Conservation (phyloP, 345 rosid species). For the Luvunga scandens region DNA sequence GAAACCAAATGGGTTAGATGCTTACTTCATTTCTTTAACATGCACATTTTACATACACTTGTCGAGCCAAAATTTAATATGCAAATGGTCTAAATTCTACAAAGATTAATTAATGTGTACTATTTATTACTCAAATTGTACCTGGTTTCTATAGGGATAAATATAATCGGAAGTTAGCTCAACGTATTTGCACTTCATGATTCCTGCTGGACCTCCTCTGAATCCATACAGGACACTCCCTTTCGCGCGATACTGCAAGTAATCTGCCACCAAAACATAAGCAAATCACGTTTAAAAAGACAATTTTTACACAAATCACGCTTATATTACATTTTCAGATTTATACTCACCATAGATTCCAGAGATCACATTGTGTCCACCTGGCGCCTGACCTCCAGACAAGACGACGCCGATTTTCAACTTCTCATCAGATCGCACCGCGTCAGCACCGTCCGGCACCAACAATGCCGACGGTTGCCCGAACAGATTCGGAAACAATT, state of each 20-base stretch:
- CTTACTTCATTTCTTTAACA: background rate
- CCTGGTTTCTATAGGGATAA: conserved; percentile 90
- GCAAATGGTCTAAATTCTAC: background rate
- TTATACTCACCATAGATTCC: conserved; percentile 76
- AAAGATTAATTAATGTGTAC: background rate
- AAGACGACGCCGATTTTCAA: conserved; percentile 90
- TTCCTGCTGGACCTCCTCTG: conserved; percentile 97
- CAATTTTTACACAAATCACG: background rate
- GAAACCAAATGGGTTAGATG: background rate
- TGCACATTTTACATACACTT: background rate
- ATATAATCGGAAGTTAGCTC: conserved; percentile 71
- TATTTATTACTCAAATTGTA: conserved; percentile 9
- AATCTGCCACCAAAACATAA: conserved; percentile 48
- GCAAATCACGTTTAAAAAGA: background rate
- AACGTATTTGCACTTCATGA: conserved; percentile 84
- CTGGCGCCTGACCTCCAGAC: conserved; percentile 99
- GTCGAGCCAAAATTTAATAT: background rate
- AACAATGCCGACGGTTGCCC: conserved; percentile 81
- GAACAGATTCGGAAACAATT: conserved; percentile 79
- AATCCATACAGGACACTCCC: conserved; percentile 84
- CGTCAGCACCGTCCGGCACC: conserved; percentile 41
- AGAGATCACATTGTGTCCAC: conserved; percentile 96
- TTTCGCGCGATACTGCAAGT: conserved; percentile 69
- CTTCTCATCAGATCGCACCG: conserved; percentile 41
- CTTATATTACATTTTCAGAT: background rate